These are phyloP conservation scores for Castanea mollissima DNA, from an alignment of 306 rosid species.

Conservation along the genomic window DNA sequence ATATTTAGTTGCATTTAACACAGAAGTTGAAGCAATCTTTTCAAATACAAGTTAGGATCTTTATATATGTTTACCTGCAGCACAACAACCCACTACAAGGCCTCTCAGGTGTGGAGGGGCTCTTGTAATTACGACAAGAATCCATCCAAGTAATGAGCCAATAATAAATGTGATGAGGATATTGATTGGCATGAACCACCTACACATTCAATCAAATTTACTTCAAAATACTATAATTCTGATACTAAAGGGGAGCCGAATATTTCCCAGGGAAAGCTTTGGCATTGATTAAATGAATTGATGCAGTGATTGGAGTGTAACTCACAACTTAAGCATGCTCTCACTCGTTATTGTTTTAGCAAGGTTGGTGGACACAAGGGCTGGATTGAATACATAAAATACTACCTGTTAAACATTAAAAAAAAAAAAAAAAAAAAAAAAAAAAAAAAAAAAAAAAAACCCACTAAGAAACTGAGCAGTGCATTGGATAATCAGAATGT, in stretches of 20 bases:
- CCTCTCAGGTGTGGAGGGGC: slow-evolving; percentile 53
- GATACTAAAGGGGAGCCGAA: not conserved
- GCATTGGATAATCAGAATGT: not conserved
- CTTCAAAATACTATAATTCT: not conserved
- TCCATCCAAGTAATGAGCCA: slow-evolving; percentile 54
- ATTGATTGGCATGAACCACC: slow-evolving; percentile 65
- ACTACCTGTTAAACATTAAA: slow-evolving; percentile 30
- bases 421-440: accelerated
- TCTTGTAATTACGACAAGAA: slow-evolving; percentile 38
- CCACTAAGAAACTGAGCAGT: not conserved
- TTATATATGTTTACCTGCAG: slow-evolving; percentile 38
- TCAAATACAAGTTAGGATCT: not conserved
- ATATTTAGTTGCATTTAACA: not conserved
- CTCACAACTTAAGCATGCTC: slow-evolving; percentile 49
- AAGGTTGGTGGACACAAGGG: slow-evolving; percentile 43
- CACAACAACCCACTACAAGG: slow-evolving; percentile 54
- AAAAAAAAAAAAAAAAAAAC: accelerated
- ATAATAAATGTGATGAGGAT: slow-evolving; percentile 43
- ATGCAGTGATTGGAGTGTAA: not conserved
- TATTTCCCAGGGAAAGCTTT: not conserved
- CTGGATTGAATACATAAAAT: slow-evolving; percentile 53
- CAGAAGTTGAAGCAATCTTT: not conserved
- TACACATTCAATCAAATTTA: not conserved
- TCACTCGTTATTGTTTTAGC: slow-evolving; percentile 41
- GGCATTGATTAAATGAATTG: not conserved